These are phyloP conservation scores for Oryza rufipogon DNA, from an alignment of 176 grass and related monocot species.

Conservation along the genomic window DNA sequence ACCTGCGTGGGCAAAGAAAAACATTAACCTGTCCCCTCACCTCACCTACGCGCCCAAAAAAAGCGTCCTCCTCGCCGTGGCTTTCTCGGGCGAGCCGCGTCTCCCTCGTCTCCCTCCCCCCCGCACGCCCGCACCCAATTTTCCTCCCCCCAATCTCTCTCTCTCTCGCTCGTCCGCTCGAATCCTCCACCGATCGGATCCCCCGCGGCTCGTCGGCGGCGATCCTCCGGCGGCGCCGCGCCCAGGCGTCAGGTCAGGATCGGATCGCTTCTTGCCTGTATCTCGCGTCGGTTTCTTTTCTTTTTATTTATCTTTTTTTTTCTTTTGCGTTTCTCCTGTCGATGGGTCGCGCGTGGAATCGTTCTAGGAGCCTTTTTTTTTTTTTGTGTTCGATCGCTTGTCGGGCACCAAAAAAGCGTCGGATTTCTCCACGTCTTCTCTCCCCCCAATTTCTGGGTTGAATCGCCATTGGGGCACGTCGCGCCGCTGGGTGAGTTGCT, in stretches of 20 bases:
- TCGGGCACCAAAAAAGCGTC: background rate
- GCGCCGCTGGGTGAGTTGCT: background rate
- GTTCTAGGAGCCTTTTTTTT: background rate
- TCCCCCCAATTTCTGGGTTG: background rate
- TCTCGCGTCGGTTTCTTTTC: slow-evolving; percentile 13
- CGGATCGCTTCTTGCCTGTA: background rate
- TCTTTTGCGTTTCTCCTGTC: background rate
- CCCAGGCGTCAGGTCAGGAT: slow-evolving; percentile 34
- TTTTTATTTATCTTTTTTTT: no score
- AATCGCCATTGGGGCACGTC: background rate
- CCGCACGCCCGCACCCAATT: background rate
- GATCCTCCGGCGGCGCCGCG: background rate
- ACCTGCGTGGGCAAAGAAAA: background rate
- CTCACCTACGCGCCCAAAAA: slow-evolving; percentile 22
- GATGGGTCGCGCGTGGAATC: background rate
- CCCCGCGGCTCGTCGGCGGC: background rate
- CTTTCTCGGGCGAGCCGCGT: slow-evolving; percentile 19
- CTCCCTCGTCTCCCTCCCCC: background rate
- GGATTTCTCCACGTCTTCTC: background rate
- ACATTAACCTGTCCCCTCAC: background rate
- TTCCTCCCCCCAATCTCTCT: slow-evolving; percentile 6
- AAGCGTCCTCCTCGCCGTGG: slow-evolving; percentile 27
- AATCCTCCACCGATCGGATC: background rate
- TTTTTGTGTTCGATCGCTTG: slow-evolving; percentile 40
- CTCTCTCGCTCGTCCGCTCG: background rate